Base-by-base conservation (phyloP, 106 monocot species). In the Alisma plantagoaquatica region DNA sequence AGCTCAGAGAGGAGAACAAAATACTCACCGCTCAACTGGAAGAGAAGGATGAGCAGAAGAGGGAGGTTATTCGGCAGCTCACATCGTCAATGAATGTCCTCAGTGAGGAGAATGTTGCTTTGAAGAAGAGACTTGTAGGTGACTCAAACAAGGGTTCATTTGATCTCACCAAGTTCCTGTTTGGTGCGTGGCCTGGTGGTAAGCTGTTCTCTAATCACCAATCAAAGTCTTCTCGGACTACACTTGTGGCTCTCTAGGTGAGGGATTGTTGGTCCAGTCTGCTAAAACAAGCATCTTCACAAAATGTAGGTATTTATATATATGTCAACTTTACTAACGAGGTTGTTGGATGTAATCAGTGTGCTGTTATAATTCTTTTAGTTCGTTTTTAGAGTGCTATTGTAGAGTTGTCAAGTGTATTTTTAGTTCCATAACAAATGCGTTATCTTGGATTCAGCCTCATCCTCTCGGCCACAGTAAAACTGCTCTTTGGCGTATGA, bases 21-120 rank as follows among this genome's bases (percentile, higher is more conserved):
- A 27, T 9, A 0, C n/a, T 68, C 50, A 52, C 50, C 29, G 59
- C 41, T 18, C 41, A 77, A 46, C 49, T 87, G 21, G 64, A 27
- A 4, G 42, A 9, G 46, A 93, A 92, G 55, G 82, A 92, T 53
- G 92, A 92, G 53, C 76, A 92, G 71, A 86, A 81, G 57, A 82
- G 92, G 59, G 76, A 92, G 48, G 82, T 77, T 8, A 82, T 87
- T 31, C 73, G 92, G 31, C 79, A 93, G 44, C 73, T 93, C 17
- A 71, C 72, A 10, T 38, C 66, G 33, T 46, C 78, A 6, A 41
- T 86, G 27, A 43, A 72, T 28, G 32, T 93, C 20, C 17, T 87
- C 31, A 71, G 77, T 55, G 78, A 77, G 49, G 82, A 93, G 64
- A 83, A 93, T 31, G 22, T 4, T 1, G 30, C 31, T 2, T 32